Conservation (phyloP, 129 eudicot species). For the Flaveria sonorensis region DNA sequence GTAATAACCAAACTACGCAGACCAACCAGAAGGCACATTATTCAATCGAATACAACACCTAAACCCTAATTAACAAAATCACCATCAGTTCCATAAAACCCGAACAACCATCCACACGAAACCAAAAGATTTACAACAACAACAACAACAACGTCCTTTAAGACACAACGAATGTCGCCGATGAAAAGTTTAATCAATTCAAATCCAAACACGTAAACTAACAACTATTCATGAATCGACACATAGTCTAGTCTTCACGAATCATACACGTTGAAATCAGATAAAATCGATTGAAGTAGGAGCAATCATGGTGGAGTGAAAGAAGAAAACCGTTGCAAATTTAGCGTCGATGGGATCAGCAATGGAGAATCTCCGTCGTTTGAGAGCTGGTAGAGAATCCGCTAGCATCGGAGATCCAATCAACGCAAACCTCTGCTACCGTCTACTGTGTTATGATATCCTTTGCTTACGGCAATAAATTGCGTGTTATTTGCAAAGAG, state of each 20-base stretch:
- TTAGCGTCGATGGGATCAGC: conserved; percentile 61
- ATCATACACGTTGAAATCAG: not conserved
- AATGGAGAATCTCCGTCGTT: conserved; percentile 53
- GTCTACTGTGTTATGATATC: not conserved
- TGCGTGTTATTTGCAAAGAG: too few relatives aligned
- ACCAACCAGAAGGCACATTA: too few relatives aligned
- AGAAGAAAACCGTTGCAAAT: conserved; percentile 45
- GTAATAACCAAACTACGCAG: not conserved
- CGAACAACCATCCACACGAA: not conserved
- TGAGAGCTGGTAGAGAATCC: conserved; percentile 49
- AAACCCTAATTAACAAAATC: conserved; percentile 15
- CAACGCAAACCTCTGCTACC: conserved; percentile 23
- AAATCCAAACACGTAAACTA: not conserved
- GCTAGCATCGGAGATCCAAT: conserved; percentile 47
- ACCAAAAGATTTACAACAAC: not conserved
- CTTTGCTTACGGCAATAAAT: not conserved
- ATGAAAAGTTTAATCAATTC: not conserved
- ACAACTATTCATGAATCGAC: not conserved
- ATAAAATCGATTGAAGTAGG: not conserved
- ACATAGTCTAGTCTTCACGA: not conserved
- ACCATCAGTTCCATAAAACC: not conserved
- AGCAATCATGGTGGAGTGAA: not conserved
- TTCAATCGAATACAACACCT: not conserved
- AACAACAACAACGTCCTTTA: not conserved
- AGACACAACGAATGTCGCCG: not conserved